phyloP scores from a whole-genome alignment of 352 stramenopile genomes.

The Thraustochytrium striatum region DNA sequence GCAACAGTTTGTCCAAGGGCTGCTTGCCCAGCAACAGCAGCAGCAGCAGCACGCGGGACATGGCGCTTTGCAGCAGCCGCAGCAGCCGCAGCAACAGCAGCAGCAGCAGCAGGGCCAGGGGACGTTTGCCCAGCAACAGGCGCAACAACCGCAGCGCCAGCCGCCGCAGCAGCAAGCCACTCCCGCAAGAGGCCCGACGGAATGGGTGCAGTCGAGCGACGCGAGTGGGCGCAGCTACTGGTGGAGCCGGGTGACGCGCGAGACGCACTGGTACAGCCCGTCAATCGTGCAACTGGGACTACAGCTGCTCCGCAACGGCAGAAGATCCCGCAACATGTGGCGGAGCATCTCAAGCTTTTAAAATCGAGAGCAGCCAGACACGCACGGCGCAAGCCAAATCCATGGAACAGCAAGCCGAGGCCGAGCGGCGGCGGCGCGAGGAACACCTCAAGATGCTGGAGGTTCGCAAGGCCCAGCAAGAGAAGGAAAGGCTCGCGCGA shows the following conservation, averaged over 20 bases:
- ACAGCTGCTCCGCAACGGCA: not conserved
- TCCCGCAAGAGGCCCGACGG: not conserved
- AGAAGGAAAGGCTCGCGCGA: too few species aligned
- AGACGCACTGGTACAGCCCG: constrained; percentile 19
- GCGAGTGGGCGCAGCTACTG: constrained; percentile 5
- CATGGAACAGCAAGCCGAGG: not conserved
- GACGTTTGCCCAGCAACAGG: not conserved
- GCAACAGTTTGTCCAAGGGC: not conserved
- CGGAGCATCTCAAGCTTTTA: not conserved
- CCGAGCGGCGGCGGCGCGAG: too few species aligned
- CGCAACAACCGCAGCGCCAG: not conserved
- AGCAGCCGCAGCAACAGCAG: not conserved
- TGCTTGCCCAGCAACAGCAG: not conserved
- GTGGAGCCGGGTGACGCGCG: not conserved
- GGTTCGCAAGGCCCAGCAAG: too few species aligned
- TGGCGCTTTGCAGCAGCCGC: not conserved
- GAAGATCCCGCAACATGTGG: not conserved
- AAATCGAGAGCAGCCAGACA: not conserved
- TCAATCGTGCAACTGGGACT: not conserved
- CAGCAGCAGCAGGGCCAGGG: not conserved
- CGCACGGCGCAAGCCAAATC: not conserved
- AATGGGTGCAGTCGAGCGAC: constrained; percentile 7
- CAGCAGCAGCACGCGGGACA: not conserved
- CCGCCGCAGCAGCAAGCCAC: not conserved
- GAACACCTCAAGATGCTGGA: too few species aligned